Base-by-base conservation (phyloP, 2,329 filamentous ascomycete genomes). In the Triangularia setosa region DNA sequence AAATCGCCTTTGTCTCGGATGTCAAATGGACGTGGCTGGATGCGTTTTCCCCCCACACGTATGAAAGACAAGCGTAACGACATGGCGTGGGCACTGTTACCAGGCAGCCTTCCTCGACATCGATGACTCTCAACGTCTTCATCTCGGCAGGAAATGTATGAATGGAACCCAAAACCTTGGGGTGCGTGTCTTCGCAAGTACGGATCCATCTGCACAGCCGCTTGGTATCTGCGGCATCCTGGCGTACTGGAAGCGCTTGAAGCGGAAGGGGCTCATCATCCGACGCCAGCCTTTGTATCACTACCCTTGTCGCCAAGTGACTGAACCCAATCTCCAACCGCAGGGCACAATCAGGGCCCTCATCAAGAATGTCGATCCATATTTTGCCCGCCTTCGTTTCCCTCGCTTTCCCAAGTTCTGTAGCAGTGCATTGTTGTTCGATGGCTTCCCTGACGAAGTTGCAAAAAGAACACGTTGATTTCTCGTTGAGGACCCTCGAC, bases 41-140 rank as follows among this genome's bases (percentile, higher is more conserved):
- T 9, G 14, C 52, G 9, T 58, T 55, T 12, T 58, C 28, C 5
- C 64, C 64, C 64, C 64, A 66, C 6, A 66, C 64, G 44, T 66
- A 66, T 1, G 64, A 66, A 28, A 66, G 55, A 33, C 64, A 66
- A 35, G 64, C 58, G 28, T 66, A 66, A 16, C 61, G 58, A 18
- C 54, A 55, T 2, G 58, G 54, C 12, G 48, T 30, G 21, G 54
- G 44, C 8, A 61, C 55, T 27, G 21, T 23, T 2, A 33, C 58
- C 21, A 66, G 28, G 16, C 64, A 35, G 23, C 44, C 33, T 16
- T 64, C 61, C 6, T 54, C 58, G 4, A 60, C 58, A 54, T 66
- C 64, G 57, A 66, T 62, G 21, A 66, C 54, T 24, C 61, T n/a
- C 18, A 61, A 18, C 23, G 56, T 40, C 5, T 60, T n/a, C 33